These are phyloP conservation scores for Cytidiella melzeri DNA, from an alignment of 768 basidiomycete species.

Conservation along the genomic window DNA sequence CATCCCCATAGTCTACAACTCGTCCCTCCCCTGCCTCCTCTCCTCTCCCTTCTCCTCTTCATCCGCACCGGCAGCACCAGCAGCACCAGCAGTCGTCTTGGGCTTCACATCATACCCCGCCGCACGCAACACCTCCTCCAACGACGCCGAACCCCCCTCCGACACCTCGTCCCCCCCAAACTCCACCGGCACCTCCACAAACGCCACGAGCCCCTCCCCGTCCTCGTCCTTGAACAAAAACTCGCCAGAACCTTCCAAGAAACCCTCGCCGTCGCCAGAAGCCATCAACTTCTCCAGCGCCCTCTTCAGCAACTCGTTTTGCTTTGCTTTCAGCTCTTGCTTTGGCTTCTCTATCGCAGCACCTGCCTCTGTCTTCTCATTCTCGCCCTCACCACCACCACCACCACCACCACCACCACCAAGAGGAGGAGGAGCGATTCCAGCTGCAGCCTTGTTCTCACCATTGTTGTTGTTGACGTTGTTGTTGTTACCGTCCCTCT, in stretches of 20 bases:
- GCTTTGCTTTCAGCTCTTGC: slow-evolving; percentile 1
- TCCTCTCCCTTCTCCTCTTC: slow-evolving; percentile 10
- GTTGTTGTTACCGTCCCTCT: too few species aligned
- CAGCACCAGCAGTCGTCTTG: too few species aligned
- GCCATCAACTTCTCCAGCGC: slow-evolving; percentile 20
- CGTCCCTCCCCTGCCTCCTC: slow-evolving; percentile 18
- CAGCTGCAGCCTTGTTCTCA: slow-evolving; percentile 35
- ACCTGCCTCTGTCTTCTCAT: neutral
- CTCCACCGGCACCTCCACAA: slow-evolving; percentile 20
- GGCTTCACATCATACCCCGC: slow-evolving; percentile 15
- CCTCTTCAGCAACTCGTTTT: slow-evolving; percentile 12
- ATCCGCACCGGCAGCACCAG: neutral
- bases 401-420: slow-evolving; percentile 4
- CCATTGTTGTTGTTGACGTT: too few species aligned
- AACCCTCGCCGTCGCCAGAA: slow-evolving; percentile 9
- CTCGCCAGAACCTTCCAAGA: too few species aligned
- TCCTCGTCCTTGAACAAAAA: slow-evolving; percentile 18
- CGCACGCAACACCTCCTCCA: slow-evolving; percentile 18
- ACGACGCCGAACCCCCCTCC: neutral
- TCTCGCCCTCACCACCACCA: neutral
- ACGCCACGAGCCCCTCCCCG: slow-evolving; percentile 16
- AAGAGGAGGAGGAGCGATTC: slow-evolving; percentile 35
- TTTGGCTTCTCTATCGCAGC: neutral
- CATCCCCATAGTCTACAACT: slow-evolving; percentile 15
- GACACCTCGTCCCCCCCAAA: slow-evolving; percentile 7